Evolutionary conservation across 805 yeast genomes (phyloP).

Genomic region (Kodamaea sagamina): DNA sequence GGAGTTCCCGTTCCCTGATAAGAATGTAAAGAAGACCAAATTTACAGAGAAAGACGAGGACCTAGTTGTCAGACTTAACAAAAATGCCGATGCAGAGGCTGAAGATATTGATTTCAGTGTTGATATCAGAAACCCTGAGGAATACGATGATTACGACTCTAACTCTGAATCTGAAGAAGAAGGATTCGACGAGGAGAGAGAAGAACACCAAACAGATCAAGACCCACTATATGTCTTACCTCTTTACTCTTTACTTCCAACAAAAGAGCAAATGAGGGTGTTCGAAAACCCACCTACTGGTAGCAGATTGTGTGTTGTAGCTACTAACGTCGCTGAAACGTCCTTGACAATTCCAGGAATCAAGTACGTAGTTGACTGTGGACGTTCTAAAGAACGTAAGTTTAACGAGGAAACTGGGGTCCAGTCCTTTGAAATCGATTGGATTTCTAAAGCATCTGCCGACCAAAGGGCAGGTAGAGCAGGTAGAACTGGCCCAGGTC

Average conservation of each 20-base stretch:
- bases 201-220: conserved; percentile 65
- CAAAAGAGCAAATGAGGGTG: conserved; percentile 91
- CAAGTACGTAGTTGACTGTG: conserved; percentile 92
- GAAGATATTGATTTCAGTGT: conserved; percentile 84
- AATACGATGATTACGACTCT: conserved; percentile 49
- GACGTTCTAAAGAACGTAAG: conserved; percentile 86
- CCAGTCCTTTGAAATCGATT: conserved; percentile 85
- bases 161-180: conserved; percentile 58
- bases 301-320: conserved; percentile 84
- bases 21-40: conserved; percentile 17
- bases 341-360: conserved; percentile 96
- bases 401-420: conserved; percentile 84
- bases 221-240: conserved; percentile 92
- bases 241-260: conserved; percentile 88
- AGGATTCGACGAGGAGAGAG: conserved; percentile 71
- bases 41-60: conserved; percentile 32
- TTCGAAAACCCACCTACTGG: conserved; percentile 85
- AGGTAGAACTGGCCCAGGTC: conserved; percentile 99
- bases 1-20: conserved; percentile 60
- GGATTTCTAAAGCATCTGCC: conserved; percentile 95
- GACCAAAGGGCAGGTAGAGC: conserved; percentile 97
- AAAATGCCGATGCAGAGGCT: conserved; percentile 72
- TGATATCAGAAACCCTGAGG: conserved; percentile 36
- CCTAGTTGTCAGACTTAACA: conserved; percentile 45
- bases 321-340: conserved; percentile 98